These are phyloP conservation scores for Alternaria gansuensis DNA, from an alignment of 2,329 filamentous ascomycete genomes.

Conservation along the genomic window DNA sequence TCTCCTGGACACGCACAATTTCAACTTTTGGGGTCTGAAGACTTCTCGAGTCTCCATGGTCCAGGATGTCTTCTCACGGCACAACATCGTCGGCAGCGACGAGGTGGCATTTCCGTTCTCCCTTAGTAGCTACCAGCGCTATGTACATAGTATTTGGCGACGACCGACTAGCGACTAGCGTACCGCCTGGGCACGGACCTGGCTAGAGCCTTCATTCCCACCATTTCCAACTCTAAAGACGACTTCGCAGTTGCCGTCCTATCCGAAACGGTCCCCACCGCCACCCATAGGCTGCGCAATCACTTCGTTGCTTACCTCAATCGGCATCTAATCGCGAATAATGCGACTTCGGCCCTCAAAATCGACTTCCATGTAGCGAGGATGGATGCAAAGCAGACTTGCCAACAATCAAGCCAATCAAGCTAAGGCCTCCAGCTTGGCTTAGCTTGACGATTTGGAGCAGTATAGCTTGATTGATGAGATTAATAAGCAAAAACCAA, in stretches of 20 bases:
- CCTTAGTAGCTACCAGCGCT: conserved; percentile 36
- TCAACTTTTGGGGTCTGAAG: conserved; percentile 7
- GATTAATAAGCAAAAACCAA: too few relatives aligned
- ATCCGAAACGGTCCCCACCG: conserved; percentile 35
- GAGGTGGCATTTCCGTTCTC: conserved; percentile 32
- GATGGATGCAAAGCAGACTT: not conserved
- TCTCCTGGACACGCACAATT: conserved; percentile 9
- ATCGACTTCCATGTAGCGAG: conserved; percentile 28
- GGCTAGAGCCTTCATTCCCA: conserved; percentile 37
- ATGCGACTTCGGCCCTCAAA: conserved; percentile 30
- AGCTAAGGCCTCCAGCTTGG: too few relatives aligned
- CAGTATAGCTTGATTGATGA: too few relatives aligned
- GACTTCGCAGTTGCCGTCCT: conserved; percentile 37
- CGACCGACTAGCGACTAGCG: conserved; percentile 37
- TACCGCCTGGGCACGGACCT: conserved; percentile 38
- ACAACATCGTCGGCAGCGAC: conserved; percentile 27
- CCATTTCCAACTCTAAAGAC: conserved; percentile 26
- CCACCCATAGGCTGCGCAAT: conserved; percentile 33
- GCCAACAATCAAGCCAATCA: too few relatives aligned
- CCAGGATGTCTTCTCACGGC: conserved; percentile 34
- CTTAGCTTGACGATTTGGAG: too few relatives aligned
- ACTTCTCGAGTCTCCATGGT: conserved; percentile 28
- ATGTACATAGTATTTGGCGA: conserved; percentile 33
- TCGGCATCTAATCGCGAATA: conserved; percentile 31
- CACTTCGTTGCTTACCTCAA: conserved; percentile 39